Evolutionary conservation across 1,139 yeast genomes (phyloP).

Genomic region (Scheffersomyces parashehatae): DNA sequence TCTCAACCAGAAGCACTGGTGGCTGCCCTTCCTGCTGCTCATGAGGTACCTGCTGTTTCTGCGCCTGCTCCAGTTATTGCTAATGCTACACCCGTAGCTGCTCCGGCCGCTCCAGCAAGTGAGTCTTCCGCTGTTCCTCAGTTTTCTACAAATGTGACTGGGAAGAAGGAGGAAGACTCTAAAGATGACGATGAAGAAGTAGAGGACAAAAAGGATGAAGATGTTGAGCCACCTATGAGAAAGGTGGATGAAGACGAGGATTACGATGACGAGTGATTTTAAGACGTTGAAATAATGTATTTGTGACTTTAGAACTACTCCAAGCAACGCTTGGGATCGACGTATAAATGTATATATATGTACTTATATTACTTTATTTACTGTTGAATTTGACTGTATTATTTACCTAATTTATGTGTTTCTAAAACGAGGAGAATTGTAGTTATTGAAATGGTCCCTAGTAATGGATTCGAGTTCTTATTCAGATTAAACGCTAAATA

Average conservation of each 20-base stretch:
- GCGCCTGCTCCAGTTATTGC: slow-evolving; percentile 7
- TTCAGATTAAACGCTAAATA: too few relatives aligned
- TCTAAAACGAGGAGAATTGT: too few relatives aligned
- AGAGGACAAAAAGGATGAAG: slow-evolving; percentile 23
- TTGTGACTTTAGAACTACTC: too few relatives aligned
- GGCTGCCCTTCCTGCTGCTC: slow-evolving; percentile 5
- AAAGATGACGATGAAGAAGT: slow-evolving; percentile 34
- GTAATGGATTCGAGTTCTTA: too few relatives aligned
- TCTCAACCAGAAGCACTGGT: slow-evolving; percentile 7
- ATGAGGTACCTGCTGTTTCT: slow-evolving; percentile 6
- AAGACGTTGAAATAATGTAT: background rate
- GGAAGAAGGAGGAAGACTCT: slow-evolving; percentile 7
- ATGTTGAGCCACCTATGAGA: slow-evolving; percentile 68
- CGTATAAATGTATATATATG: too few relatives aligned
- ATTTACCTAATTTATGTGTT: too few relatives aligned
- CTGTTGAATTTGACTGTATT: too few relatives aligned
- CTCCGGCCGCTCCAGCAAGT: background rate
- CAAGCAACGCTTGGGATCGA: too few relatives aligned
- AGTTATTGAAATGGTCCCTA: too few relatives aligned
- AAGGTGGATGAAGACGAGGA: slow-evolving; percentile 81
- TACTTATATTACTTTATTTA: too few relatives aligned
- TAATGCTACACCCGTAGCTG: background rate
- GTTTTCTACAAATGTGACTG: slow-evolving; percentile 24
- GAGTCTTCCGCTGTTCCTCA: slow-evolving; percentile 14
- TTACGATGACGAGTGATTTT: slow-evolving; percentile 65